Percentiles rank a stretch among this genome's conserved stretches.
phyloP scores from a whole-genome alignment of 768 basidiomycete genomes.

The Mycena epipterygia region DNA sequence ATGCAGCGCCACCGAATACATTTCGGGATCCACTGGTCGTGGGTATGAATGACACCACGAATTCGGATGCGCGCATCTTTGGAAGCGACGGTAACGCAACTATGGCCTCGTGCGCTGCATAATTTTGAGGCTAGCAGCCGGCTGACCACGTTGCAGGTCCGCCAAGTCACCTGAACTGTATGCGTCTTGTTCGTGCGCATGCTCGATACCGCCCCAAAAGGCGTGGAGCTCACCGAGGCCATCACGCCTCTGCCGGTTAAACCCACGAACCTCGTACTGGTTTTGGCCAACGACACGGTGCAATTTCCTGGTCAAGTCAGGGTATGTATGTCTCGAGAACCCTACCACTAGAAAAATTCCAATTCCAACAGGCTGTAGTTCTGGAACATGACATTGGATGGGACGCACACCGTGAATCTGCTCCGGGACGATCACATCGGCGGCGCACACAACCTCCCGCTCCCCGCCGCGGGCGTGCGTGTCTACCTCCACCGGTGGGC shows the following conservation, averaged over 20 bases:
- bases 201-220: conserved; percentile 5
- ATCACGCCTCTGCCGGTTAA: conserved; percentile 12
- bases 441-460: not conserved
- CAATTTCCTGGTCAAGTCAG: not conserved
- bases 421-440: no score
- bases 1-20: conserved; percentile 51
- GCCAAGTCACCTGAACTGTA: not conserved
- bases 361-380: not conserved
- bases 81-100: conserved; percentile 51
- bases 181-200: not conserved
- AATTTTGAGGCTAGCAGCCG: no score
- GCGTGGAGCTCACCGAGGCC: not conserved
- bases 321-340: not conserved
- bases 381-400: no score
- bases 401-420: no score
- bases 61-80: conserved; percentile 52
- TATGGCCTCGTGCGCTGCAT: conserved; percentile 41
- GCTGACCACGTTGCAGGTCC: not conserved
- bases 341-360: not conserved
- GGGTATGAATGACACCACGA: conserved; percentile 45
- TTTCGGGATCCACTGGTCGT: conserved; percentile 52
- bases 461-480: not conserved
- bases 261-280: not conserved
- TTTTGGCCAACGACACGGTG: not conserved
- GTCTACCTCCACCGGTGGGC: not conserved